A percentile compares a stretch with the other conserved stretches of the same genome.
These are phyloP conservation scores for Pyronema omphalodes DNA, from an alignment of 495 filamentous ascomycete species.

Conservation along the genomic window DNA sequence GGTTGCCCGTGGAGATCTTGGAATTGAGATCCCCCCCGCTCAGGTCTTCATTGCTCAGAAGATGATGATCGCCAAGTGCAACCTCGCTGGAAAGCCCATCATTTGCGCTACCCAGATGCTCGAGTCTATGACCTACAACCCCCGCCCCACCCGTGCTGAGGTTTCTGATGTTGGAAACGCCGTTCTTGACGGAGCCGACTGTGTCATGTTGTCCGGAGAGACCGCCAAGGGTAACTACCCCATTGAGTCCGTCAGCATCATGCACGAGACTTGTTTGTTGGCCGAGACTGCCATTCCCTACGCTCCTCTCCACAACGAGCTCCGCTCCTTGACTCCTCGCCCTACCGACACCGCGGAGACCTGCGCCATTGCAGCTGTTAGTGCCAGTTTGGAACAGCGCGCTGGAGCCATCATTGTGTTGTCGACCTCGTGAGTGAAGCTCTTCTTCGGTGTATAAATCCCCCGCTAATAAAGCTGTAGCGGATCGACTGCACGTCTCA, in stretches of 20 bases:
- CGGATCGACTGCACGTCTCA: conserved; percentile 27
- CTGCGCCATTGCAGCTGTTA: conserved; percentile 88
- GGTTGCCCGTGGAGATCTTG: conserved; percentile 96
- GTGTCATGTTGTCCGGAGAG: conserved; percentile 98
- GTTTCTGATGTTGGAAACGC: conserved; percentile 97
- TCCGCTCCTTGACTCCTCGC: conserved; percentile 59
- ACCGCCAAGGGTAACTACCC: conserved; percentile 97
- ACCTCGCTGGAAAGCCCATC: conserved; percentile 94
- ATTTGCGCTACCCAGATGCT: conserved; percentile 82
- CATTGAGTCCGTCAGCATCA: conserved; percentile 79
- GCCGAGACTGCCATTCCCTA: conserved; percentile 95
- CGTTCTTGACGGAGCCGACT: conserved; percentile 92
- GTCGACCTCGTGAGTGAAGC: conserved; percentile 51
- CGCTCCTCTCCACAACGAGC: conserved; percentile 88
- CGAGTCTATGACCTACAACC: conserved; percentile 99
- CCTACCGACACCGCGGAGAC: conserved; percentile 77
- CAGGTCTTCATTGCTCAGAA: conserved; percentile 99
- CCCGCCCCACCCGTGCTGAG: conserved; percentile 89
- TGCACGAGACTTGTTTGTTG: conserved; percentile 90
- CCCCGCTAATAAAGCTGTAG: neutral
- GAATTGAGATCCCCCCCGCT: conserved; percentile 94
- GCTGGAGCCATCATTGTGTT: conserved; percentile 87
- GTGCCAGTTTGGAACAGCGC: conserved; percentile 83
- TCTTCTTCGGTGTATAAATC: neutral
- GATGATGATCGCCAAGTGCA: conserved; percentile 99